These are phyloP conservation scores for Suillus subaureus DNA, from an alignment of 768 basidiomycete species.

Conservation along the genomic window DNA sequence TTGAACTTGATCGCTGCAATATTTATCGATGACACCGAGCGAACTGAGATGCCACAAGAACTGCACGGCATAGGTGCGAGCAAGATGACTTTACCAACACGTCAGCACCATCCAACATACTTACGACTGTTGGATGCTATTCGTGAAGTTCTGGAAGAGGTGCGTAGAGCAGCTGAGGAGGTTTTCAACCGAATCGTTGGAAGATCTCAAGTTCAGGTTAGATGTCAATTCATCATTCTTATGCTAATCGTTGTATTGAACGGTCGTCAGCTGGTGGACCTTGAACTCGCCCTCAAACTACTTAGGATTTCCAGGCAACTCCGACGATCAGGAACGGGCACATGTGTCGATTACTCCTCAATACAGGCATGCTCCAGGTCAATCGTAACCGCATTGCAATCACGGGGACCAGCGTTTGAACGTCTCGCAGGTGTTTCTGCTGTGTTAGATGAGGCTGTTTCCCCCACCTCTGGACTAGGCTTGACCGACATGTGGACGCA, in stretches of 20 bases:
- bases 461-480: conserved; percentile 70
- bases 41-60: background rate
- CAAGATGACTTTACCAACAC: conserved; percentile 5
- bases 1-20: conserved; percentile 45
- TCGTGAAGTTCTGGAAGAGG: conserved; percentile 25
- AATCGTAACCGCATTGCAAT: conserved; percentile 47
- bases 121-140: conserved; percentile 22
- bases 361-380: conserved; percentile 59
- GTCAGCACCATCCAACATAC: conserved; percentile 2
- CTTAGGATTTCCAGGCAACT: conserved; percentile 46
- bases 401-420: conserved; percentile 36
- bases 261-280: conserved; percentile 27
- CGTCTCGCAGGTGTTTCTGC: conserved; percentile 35
- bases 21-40: conserved; percentile 38
- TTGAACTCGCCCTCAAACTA: conserved; percentile 38
- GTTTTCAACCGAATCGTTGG: conserved; percentile 20
- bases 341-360: conserved; percentile 65
- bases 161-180: conserved; percentile 17
- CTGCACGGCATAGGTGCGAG: background rate
- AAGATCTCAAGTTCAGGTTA: conserved; percentile 29
- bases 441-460: conserved; percentile 50
- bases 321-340: conserved; percentile 38
- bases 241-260: background rate
- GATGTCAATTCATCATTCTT: conserved; percentile 8
- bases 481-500: conserved; percentile 72